These are phyloP conservation scores for Penicillium sp. DNA, from an alignment of 2,329 filamentous ascomycete species.

Conservation along the genomic window DNA sequence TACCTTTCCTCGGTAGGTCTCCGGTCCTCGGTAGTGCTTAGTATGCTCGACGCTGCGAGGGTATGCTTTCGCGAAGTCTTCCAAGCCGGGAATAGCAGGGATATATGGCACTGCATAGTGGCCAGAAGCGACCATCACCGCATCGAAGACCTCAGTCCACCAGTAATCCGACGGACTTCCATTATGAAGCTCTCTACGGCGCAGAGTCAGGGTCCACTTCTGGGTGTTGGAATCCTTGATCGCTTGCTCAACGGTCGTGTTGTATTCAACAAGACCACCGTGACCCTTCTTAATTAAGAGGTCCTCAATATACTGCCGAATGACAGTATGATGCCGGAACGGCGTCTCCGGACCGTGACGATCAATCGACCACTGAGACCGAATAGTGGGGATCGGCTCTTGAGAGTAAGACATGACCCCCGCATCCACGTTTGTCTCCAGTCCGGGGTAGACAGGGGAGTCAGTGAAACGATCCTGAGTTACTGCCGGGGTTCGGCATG, in stretches of 20 bases:
- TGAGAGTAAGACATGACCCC: conserved; percentile 62
- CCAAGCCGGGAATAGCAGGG: conserved; percentile 44
- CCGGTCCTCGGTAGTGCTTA: conserved; percentile 40
- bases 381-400: conserved; percentile 53
- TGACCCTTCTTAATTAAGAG: conserved; percentile 57
- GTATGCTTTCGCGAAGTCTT: conserved; percentile 38
- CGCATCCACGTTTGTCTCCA: conserved; percentile 66
- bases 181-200: conserved; percentile 33
- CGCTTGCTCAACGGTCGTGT: conserved; percentile 62
- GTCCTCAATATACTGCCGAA: conserved; percentile 58
- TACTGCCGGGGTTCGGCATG: conserved; percentile 46
- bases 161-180: conserved; percentile 53
- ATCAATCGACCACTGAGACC: conserved; percentile 43
- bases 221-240: conserved; percentile 48
- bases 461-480: conserved; percentile 55
- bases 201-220: conserved; percentile 57
- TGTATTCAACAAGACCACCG: conserved; percentile 45
- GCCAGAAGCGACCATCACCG: conserved; percentile 60
- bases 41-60: conserved; percentile 44
- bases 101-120: conserved; percentile 61
- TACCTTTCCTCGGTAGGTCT: conserved; percentile 43
- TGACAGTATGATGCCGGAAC: conserved; percentile 61
- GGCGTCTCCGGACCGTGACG: conserved; percentile 60
- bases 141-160: conserved; percentile 65
- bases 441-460: conserved; percentile 60